phyloP scores from a whole-genome alignment of 148 eudicot species.

The Arctostaphylos glauca region DNA sequence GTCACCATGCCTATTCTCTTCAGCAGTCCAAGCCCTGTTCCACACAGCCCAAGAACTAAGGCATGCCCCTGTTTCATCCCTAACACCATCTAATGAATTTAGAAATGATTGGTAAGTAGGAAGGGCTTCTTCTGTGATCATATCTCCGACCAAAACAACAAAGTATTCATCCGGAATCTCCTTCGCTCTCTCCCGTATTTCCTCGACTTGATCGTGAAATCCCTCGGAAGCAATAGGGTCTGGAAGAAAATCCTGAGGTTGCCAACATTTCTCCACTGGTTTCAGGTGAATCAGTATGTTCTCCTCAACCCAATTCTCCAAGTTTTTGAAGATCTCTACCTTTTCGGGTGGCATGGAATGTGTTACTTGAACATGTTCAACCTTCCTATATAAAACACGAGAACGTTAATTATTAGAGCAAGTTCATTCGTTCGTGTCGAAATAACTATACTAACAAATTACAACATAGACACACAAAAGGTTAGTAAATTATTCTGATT shows the following conservation, averaged over 20 bases:
- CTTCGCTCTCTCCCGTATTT: constrained; percentile 26
- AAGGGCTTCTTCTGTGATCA: constrained; percentile 31
- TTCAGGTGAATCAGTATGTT: constrained; percentile 17
- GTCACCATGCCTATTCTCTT: constrained; percentile 30
- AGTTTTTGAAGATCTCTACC: constrained; percentile 15
- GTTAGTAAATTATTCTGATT: neutral
- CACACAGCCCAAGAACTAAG: constrained; percentile 21
- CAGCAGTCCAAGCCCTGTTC: constrained; percentile 31
- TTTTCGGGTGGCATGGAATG: constrained; percentile 21
- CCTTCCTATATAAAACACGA: constrained; percentile 4
- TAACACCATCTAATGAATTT: constrained; percentile 23
- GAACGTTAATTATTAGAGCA: neutral
- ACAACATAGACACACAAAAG: neutral
- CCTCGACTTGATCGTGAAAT: constrained; percentile 22
- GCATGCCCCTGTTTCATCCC: constrained; percentile 26
- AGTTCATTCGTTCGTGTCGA: neutral
- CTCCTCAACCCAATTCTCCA: constrained; percentile 14
- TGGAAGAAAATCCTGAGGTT: constrained; percentile 21
- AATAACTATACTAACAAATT: too few species aligned
- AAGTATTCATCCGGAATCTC: constrained; percentile 29
- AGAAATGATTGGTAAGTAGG: constrained; percentile 26
- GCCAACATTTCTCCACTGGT: constrained; percentile 21
- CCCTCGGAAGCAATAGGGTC: constrained; percentile 13
- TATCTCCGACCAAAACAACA: constrained; percentile 29
- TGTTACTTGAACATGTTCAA: neutral